A percentile compares a stretch with the other conserved stretches of the same genome.
phyloP scores from a whole-genome alignment of 139 green algal genomes.

The Mesostigma viride region DNA sequence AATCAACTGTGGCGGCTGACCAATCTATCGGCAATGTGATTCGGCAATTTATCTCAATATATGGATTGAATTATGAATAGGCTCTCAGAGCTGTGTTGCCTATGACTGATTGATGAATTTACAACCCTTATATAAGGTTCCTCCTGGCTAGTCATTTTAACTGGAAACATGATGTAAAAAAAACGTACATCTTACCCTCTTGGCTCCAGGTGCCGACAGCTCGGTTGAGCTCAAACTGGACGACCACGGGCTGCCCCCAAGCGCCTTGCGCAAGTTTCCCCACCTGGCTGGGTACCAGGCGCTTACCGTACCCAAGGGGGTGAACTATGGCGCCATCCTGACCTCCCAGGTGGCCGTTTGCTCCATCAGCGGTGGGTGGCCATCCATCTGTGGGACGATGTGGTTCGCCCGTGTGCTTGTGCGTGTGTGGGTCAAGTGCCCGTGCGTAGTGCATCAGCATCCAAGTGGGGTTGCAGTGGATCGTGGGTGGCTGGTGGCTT shows the following conservation, averaged over 20 bases:
- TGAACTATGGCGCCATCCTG: constrained; percentile 3
- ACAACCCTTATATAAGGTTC: not conserved
- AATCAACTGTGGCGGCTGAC: no score
- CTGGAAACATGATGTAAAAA: not conserved
- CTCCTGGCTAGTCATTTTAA: not conserved
- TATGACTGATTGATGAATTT: not conserved
- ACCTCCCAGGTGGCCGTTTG: constrained; percentile 11
- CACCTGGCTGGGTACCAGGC: constrained; percentile 1
- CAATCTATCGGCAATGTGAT: no score
- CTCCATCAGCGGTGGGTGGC: not conserved
- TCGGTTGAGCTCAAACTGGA: not conserved
- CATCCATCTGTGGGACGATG: not conserved
- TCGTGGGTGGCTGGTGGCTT: no score
- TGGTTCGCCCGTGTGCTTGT: not conserved
- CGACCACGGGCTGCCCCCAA: not conserved
- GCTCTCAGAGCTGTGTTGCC: not conserved
- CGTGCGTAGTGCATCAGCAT: not conserved
- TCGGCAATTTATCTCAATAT: no score
- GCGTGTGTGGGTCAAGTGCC: not conserved
- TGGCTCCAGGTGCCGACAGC: not conserved
- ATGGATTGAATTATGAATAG: no score
- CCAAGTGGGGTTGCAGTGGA: not conserved
- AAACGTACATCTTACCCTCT: not conserved
- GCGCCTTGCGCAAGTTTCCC: no score
- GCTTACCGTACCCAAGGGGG: not conserved